These are phyloP conservation scores for Sporothrix dimorphospora DNA, from an alignment of 2,329 filamentous ascomycete genomes.

Conservation along the genomic window DNA sequence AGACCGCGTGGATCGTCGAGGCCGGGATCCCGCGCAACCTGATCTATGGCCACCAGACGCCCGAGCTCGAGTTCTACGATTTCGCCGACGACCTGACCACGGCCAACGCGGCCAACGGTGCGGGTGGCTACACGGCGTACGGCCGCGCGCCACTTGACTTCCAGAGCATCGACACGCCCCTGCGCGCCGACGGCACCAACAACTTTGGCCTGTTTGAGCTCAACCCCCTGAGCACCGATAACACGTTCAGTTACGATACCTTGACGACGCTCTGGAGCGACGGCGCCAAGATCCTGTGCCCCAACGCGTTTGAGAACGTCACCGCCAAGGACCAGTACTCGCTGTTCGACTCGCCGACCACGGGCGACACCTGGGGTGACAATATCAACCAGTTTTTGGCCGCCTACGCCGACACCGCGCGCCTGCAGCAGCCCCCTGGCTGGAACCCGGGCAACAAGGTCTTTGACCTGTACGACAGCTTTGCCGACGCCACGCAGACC, in stretches of 20 bases:
- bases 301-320: conserved; percentile 18
- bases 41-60: conserved; percentile 19
- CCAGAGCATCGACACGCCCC: conserved; percentile 15
- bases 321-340: conserved; percentile 19
- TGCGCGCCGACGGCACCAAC: conserved; percentile 11
- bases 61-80: conserved; percentile 5
- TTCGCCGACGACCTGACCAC: conserved; percentile 12
- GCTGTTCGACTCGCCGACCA: conserved; percentile 18
- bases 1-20: conserved; percentile 19
- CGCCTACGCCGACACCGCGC: conserved; percentile 7
- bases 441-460: conserved; percentile 21
- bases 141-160: conserved; percentile 9
- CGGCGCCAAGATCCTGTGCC: conserved; percentile 20
- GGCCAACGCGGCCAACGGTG: neutral
- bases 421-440: neutral
- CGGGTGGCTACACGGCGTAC: conserved; percentile 16
- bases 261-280: conserved; percentile 17
- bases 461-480: neutral
- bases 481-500: neutral
- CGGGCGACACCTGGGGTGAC: conserved; percentile 1
- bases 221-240: conserved; percentile 3
- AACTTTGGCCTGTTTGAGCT: conserved; percentile 18
- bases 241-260: neutral
- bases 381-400: neutral
- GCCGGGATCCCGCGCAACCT: conserved; percentile 12